Percentiles rank a stretch among this genome's conserved stretches.
These are phyloP conservation scores for Candida adriatica DNA, from an alignment of 805 yeast species.

Conservation along the genomic window DNA sequence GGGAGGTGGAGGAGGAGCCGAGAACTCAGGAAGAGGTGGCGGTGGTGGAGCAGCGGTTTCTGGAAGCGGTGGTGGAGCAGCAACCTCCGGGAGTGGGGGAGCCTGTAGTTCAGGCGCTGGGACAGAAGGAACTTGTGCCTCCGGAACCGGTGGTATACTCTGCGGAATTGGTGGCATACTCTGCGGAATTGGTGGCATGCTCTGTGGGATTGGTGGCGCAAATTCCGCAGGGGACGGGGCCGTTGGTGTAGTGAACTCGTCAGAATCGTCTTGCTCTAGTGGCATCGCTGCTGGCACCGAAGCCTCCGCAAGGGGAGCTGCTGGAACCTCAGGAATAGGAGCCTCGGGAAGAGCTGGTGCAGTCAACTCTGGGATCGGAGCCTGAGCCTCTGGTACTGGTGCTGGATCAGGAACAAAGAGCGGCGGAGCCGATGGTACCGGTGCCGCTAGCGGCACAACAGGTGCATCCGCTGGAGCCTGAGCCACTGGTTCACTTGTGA, in stretches of 20 bases:
- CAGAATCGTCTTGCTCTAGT: constrained; percentile 5
- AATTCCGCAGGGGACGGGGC: constrained; percentile 26
- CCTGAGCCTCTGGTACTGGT: no score
- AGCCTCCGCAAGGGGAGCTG: constrained; percentile 1
- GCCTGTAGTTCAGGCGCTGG: constrained; percentile 23
- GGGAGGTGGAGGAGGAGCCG: constrained; percentile 17
- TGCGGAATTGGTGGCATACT: background rate
- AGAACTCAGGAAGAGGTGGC: constrained; percentile 15
- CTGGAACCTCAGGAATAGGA: no score
- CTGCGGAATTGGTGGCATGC: constrained; percentile 23
- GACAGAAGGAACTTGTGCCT: constrained; percentile 24
- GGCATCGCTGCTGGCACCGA: constrained; percentile 5
- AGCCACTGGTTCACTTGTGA: constrained; percentile 1
- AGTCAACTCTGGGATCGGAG: no score
- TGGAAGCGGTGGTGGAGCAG: constrained; percentile 6
- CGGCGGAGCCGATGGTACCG: no score
- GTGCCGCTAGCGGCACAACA: no score
- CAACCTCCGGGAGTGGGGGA: constrained; percentile 9
- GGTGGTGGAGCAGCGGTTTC: background rate
- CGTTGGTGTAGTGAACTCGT: constrained; percentile 15
- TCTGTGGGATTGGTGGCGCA: constrained; percentile 20
- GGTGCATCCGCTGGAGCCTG: constrained; percentile 1
- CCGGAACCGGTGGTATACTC: constrained; percentile 2
- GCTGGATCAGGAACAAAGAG: no score
- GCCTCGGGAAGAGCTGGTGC: no score